A percentile compares a stretch with the other conserved stretches of the same genome.
Evolutionary conservation across 129 eudicot genomes (phyloP).

Genomic region (Arctium minus): DNA sequence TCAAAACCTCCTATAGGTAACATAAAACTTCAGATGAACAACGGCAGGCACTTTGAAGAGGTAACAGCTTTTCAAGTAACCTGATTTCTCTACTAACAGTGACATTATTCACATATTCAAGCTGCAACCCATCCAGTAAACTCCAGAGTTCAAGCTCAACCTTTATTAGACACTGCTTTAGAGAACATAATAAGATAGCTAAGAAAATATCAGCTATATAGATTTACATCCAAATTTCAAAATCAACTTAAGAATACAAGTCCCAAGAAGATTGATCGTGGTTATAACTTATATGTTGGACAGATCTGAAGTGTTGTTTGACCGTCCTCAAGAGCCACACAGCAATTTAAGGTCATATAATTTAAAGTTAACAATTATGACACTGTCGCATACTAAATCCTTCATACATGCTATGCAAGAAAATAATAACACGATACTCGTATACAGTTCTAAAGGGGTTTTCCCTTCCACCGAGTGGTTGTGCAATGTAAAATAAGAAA

Average conservation of each 20-base stretch:
- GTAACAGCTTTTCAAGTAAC: background rate
- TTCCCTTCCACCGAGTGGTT: background rate
- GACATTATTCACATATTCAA: background rate
- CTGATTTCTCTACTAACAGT: background rate
- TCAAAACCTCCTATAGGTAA: background rate
- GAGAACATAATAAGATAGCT: background rate
- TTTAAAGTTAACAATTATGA: background rate
- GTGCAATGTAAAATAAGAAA: background rate
- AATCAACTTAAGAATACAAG: too few species aligned
- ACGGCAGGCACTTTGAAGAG: background rate
- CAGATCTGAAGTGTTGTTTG: background rate
- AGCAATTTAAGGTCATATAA: background rate
- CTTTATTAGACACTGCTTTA: background rate
- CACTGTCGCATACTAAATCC: background rate
- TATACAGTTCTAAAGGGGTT: background rate
- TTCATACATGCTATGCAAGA: background rate
- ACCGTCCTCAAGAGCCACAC: background rate
- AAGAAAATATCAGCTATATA: background rate
- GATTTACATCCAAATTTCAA: background rate
- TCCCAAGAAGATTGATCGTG: background rate
- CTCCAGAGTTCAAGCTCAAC: background rate
- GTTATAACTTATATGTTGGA: background rate
- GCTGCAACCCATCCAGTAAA: too few species aligned
- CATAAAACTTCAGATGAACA: background rate
- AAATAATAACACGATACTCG: background rate